These are phyloP conservation scores for Crinitomyces ghanaensis DNA, from an alignment of 805 yeast species.

Conservation along the genomic window DNA sequence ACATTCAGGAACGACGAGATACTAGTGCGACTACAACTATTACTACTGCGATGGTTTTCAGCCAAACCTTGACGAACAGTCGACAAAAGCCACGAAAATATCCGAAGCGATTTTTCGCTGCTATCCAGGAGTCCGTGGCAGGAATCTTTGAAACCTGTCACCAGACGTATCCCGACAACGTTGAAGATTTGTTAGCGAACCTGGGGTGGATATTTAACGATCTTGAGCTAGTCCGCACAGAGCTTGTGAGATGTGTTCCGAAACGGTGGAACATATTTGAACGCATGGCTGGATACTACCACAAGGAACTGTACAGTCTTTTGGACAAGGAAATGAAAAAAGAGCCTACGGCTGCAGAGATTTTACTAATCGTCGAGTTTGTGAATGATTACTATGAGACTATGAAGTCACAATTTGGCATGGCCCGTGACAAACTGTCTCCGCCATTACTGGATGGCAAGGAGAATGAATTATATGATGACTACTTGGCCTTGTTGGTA, in stretches of 20 bases:
- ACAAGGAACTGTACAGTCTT: slow-evolving; percentile 49
- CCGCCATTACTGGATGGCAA: slow-evolving; percentile 61
- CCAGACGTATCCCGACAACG: slow-evolving; percentile 37
- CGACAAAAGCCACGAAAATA: slow-evolving; percentile 40
- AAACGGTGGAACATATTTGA: slow-evolving; percentile 59
- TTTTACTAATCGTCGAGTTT: slow-evolving; percentile 63
- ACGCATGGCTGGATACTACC: slow-evolving; percentile 54
- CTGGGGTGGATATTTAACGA: slow-evolving; percentile 81
- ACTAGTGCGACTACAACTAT: slow-evolving; percentile 24
- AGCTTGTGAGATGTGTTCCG: slow-evolving; percentile 54
- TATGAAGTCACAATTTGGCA: slow-evolving; percentile 37
- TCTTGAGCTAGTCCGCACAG: slow-evolving; percentile 49
- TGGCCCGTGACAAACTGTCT: slow-evolving; percentile 27
- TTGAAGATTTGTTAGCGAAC: slow-evolving; percentile 53
- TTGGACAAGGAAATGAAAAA: slow-evolving; percentile 48
- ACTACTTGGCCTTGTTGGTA: slow-evolving; percentile 61
- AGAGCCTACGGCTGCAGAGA: slow-evolving; percentile 70
- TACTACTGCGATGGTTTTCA: slow-evolving; percentile 23
- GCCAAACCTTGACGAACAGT: slow-evolving; percentile 1
- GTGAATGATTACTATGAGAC: slow-evolving; percentile 56
- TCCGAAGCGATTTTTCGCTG: slow-evolving; percentile 45
- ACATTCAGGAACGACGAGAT: slow-evolving; percentile 1
- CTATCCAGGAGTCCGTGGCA: slow-evolving; percentile 46
- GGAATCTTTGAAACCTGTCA: slow-evolving; percentile 60
- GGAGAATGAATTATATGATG: slow-evolving; percentile 62